Evolutionary conservation across 176 grass and related monocot species (phyloP).

Genomic region (Ensete glaucum): DNA sequence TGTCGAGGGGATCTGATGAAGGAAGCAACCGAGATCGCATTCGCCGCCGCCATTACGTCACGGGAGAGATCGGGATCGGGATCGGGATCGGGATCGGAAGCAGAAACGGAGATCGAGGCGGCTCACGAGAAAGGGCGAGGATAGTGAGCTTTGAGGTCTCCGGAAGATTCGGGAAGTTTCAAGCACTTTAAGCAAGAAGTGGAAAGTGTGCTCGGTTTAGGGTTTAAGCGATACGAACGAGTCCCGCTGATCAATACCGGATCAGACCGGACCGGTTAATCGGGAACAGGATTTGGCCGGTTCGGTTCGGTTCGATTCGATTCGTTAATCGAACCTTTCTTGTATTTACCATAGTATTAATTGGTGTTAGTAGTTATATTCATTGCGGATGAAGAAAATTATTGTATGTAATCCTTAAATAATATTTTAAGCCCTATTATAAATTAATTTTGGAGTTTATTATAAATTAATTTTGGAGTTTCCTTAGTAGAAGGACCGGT

Average conservation of each 20-base stretch:
- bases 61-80: constrained; percentile 12
- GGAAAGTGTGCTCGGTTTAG: constrained; percentile 3
- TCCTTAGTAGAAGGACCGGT: too few species aligned
- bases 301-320: too few species aligned
- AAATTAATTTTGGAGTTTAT: too few species aligned
- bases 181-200: background rate
- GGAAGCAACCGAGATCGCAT: constrained; percentile 49
- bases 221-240: background rate
- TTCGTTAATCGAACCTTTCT: too few species aligned
- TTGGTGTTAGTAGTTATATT: too few species aligned
- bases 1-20: constrained; percentile 33
- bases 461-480: too few species aligned
- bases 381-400: too few species aligned
- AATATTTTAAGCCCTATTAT: too few species aligned
- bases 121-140: background rate
- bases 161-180: background rate
- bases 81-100: constrained; percentile 17
- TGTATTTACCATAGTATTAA: too few species aligned
- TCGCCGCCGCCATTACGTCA: constrained; percentile 39
- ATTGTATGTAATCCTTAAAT: too few species aligned
- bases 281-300: too few species aligned
- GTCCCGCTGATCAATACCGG: background rate
- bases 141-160: background rate
- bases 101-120: background rate
- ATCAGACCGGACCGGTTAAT: background rate